Conservation (phyloP, 2,329 filamentous ascomycete species). For the Fusarium setosum region DNA sequence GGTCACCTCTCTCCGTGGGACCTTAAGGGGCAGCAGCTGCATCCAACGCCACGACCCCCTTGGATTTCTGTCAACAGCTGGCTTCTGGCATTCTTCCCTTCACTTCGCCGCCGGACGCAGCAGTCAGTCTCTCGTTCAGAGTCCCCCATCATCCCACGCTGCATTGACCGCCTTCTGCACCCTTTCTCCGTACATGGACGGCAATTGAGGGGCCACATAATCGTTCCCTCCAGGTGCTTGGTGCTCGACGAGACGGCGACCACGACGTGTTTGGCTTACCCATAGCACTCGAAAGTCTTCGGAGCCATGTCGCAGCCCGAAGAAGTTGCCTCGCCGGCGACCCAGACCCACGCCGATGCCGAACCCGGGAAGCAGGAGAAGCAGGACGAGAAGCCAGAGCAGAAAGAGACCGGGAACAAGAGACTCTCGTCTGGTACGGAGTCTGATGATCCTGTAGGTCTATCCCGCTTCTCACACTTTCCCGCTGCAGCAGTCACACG, state of each 20-base stretch:
- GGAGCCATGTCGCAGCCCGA: conserved; percentile 49
- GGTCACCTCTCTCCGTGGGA: conserved; percentile 27
- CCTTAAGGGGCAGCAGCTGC: conserved; percentile 39
- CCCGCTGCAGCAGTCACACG: conserved; percentile 31
- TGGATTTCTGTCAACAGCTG: conserved; percentile 38
- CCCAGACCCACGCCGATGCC: conserved; percentile 17
- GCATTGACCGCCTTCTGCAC: conserved; percentile 20
- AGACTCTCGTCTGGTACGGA: conserved; percentile 46
- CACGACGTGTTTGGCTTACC: not conserved
- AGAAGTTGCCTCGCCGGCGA: conserved; percentile 42
- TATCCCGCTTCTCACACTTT: conserved; percentile 15
- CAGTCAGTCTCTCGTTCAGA: conserved; percentile 25
- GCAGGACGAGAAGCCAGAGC: conserved; percentile 20
- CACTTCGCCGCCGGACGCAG: conserved; percentile 33
- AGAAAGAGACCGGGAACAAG: conserved; percentile 37
- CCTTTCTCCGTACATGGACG: conserved; percentile 30
- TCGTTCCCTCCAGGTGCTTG: conserved; percentile 12
- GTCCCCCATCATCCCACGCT: conserved; percentile 11
- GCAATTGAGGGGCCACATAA: conserved; percentile 39
- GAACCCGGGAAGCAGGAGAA: conserved; percentile 26
- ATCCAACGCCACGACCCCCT: conserved; percentile 38
- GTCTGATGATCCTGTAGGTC: conserved; percentile 46
- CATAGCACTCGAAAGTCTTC: conserved; percentile 5
- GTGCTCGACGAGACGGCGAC: conserved; percentile 22
- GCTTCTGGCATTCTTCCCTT: conserved; percentile 42